Percentiles rank a stretch among this genome's conserved stretches.
Conservation (phyloP, 2,329 filamentous ascomycete genomes). For the Cercospora zeina region DNA sequence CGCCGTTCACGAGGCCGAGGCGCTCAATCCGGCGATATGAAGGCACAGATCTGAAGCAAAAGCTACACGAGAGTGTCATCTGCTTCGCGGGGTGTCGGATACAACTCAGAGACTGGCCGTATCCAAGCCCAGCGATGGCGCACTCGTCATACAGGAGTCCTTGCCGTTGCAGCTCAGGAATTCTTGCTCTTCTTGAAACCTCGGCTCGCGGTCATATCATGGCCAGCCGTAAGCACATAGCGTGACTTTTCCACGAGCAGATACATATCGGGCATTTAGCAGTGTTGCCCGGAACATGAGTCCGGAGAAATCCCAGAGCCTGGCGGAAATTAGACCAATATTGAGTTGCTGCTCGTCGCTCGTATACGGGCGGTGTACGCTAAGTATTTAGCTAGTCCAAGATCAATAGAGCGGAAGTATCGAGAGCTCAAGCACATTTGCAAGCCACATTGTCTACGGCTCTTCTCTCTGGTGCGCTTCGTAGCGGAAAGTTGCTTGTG, state of each 20-base stretch:
- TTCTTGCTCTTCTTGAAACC: not conserved
- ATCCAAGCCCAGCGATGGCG: not conserved
- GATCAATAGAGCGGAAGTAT: not conserved
- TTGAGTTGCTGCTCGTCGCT: too few relatives aligned
- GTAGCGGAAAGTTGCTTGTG: not conserved
- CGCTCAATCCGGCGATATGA: not conserved
- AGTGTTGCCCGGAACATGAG: too few relatives aligned
- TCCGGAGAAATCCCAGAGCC: too few relatives aligned
- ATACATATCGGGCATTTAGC: too few relatives aligned
- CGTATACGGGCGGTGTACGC: too few relatives aligned
- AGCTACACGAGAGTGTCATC: not conserved
- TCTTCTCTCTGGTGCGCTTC: not conserved
- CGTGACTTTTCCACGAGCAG: too few relatives aligned
- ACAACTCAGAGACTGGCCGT: not conserved
- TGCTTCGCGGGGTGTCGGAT: not conserved
- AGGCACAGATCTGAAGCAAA: not conserved
- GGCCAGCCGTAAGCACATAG: too few relatives aligned
- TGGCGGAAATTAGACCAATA: too few relatives aligned
- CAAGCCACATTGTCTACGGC: not conserved
- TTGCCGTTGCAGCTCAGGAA: too few relatives aligned
- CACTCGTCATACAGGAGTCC: too few relatives aligned
- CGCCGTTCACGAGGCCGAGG: too few relatives aligned
- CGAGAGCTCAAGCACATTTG: not conserved
- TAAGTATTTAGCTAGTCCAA: too few relatives aligned
- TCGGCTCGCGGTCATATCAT: not conserved